These are phyloP conservation scores for Clarireedia hainanense DNA, from an alignment of 2,329 filamentous ascomycete genomes.

Conservation along the genomic window DNA sequence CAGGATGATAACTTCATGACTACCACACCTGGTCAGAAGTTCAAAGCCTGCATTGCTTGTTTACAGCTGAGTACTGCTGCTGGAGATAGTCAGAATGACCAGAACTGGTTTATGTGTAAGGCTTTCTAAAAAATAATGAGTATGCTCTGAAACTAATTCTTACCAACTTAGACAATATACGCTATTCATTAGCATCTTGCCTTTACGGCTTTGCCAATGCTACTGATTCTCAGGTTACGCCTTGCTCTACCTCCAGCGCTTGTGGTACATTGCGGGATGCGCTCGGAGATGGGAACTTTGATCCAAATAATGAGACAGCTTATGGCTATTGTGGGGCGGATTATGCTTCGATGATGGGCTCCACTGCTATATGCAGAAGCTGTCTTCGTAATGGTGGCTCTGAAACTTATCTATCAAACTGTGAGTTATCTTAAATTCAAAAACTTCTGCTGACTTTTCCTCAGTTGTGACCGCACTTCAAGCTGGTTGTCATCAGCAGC, in stretches of 20 bases:
- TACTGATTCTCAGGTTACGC: conserved; percentile 16
- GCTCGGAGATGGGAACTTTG: conserved; percentile 19
- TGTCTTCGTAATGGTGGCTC: conserved; percentile 11
- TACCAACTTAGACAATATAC: conserved; percentile 24
- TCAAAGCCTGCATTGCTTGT: conserved; percentile 24
- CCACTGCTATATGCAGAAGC: conserved; percentile 7
- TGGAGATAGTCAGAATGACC: conserved; percentile 20
- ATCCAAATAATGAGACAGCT: conserved; percentile 14
- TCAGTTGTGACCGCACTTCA: conserved; percentile 1
- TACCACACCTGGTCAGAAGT: conserved; percentile 18
- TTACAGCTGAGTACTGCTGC: conserved; percentile 24
- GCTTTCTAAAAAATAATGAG: background rate
- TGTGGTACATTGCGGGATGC: conserved; percentile 22
- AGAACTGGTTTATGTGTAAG: conserved; percentile 27
- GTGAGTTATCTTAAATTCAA: conserved; percentile 7
- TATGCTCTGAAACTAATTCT: background rate
- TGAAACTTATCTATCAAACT: conserved; percentile 17
- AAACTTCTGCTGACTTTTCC: background rate
- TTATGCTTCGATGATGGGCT: conserved; percentile 14
- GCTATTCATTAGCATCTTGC: conserved; percentile 24
- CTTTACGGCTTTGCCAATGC: conserved; percentile 22
- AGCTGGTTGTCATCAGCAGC: conserved; percentile 24
- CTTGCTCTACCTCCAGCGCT: conserved; percentile 18
- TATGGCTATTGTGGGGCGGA: conserved; percentile 25
- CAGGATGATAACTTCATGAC: conserved; percentile 21